phyloP scores from a whole-genome alignment of 2,329 filamentous ascomycete species.

The Cryphonectria nitschkei region DNA sequence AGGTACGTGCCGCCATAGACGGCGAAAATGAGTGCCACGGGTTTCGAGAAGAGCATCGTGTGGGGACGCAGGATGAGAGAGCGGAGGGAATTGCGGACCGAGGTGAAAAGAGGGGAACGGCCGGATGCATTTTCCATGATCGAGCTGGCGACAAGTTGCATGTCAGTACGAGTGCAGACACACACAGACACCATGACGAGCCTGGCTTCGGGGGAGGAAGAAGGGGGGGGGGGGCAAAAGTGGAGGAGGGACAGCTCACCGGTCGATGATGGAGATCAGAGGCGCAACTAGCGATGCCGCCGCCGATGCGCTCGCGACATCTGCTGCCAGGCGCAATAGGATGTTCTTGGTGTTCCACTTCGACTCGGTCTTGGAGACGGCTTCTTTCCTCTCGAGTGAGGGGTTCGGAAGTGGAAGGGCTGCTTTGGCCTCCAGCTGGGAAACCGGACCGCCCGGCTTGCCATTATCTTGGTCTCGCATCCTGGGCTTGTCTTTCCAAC shows the following conservation, averaged over 20 bases:
- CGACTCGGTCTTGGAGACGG: conserved; percentile 6
- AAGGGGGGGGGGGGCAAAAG: not conserved
- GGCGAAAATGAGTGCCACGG: conserved; percentile 70
- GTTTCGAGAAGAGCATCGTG: conserved; percentile 63
- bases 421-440: conserved; percentile 21
- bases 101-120: conserved; percentile 60
- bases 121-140: conserved; percentile 85
- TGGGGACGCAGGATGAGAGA: conserved; percentile 64
- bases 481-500: not conserved
- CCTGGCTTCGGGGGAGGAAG: not conserved
- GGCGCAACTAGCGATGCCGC: conserved; percentile 81
- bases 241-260: conserved; percentile 52
- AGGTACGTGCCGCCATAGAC: conserved; percentile 90
- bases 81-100: conserved; percentile 61
- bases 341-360: conserved; percentile 79
- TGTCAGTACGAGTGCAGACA: not conserved
- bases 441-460: conserved; percentile 23
- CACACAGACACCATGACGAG: not conserved
- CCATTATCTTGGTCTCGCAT: conserved; percentile 23
- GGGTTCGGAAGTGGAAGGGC: conserved; percentile 16
- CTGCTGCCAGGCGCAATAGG: conserved; percentile 66
- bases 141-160: conserved; percentile 49
- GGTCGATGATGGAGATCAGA: conserved; percentile 84
- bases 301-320: conserved; percentile 69
- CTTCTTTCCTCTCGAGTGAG: conserved; percentile 14